phyloP scores from a whole-genome alignment of 208 protist genomes.

The Leishmania arabica region DNA sequence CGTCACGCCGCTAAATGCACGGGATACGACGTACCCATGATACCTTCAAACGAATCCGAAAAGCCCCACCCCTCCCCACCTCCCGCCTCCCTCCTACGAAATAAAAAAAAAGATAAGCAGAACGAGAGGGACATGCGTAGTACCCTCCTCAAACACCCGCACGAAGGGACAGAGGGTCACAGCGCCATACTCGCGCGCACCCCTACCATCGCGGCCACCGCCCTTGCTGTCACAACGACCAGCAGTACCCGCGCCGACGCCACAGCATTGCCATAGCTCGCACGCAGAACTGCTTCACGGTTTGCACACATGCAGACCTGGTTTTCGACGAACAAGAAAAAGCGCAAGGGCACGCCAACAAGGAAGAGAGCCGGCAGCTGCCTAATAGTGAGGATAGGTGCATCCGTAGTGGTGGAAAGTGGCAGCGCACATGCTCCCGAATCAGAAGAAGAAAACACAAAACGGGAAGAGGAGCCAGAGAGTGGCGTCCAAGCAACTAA shows the following conservation, averaged over 20 bases:
- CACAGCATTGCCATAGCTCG: not conserved
- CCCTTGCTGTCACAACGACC: not conserved
- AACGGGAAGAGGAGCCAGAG: not conserved
- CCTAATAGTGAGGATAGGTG: not conserved
- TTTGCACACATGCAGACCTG: not conserved
- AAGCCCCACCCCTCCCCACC: not conserved
- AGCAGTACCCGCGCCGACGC: not conserved
- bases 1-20: not conserved
- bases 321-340: constrained; percentile 1
- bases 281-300: not conserved
- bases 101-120: not conserved
- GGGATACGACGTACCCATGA: not conserved
- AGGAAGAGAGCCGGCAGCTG: not conserved
- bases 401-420: not conserved
- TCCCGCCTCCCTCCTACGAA: no score
- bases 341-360: not conserved
- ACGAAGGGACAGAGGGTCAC: not conserved
- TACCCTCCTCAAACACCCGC: not conserved
- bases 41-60: not conserved
- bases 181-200: not conserved
- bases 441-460: not conserved
- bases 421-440: not conserved
- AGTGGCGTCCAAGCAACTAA: not conserved
- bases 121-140: not conserved
- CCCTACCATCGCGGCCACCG: not conserved